Conservation (phyloP, 1,284 basidiomycete genomes). For the Stygiomarasmius scandens region DNA sequence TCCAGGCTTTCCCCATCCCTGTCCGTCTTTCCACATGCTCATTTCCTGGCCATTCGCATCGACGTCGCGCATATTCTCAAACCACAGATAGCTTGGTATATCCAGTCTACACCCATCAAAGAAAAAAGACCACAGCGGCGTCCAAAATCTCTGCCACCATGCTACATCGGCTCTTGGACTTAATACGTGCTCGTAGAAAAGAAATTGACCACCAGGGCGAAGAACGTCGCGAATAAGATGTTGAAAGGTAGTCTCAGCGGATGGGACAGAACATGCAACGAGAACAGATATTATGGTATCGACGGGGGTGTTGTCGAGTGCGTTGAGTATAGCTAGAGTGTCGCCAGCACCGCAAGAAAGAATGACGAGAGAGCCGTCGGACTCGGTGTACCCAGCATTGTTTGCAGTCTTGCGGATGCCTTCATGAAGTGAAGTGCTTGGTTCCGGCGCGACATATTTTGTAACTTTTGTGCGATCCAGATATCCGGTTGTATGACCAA, state of each 20-base stretch:
- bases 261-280: slow-evolving; percentile 61
- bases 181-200: slow-evolving; percentile 69
- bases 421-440: slow-evolving; percentile 5
- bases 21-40: slow-evolving; percentile 42
- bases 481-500: slow-evolving; percentile 10
- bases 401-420: slow-evolving; percentile 5
- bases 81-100: slow-evolving; percentile 55
- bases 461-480: slow-evolving; percentile 5
- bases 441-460: slow-evolving; percentile 12
- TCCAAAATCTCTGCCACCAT: slow-evolving; percentile 71
- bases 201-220: slow-evolving; percentile 57
- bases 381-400: slow-evolving; percentile 9
- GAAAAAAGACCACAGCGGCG: slow-evolving; percentile 58
- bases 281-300: slow-evolving; percentile 64
- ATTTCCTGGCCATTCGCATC: slow-evolving; percentile 18
- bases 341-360: slow-evolving; percentile 64
- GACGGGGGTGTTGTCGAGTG: slow-evolving; percentile 41
- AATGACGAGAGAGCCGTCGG: slow-evolving; percentile 31
- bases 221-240: slow-evolving; percentile 50
- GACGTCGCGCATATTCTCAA: slow-evolving; percentile 40
- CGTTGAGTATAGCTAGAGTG: slow-evolving; percentile 42
- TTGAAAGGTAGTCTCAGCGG: slow-evolving; percentile 45
- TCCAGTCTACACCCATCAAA: slow-evolving; percentile 67
- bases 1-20: slow-evolving; percentile 47
- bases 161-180: slow-evolving; percentile 51